Evolutionary conservation across 106 monocot genomes (phyloP).

Genomic region (Dendrobium officinale): DNA sequence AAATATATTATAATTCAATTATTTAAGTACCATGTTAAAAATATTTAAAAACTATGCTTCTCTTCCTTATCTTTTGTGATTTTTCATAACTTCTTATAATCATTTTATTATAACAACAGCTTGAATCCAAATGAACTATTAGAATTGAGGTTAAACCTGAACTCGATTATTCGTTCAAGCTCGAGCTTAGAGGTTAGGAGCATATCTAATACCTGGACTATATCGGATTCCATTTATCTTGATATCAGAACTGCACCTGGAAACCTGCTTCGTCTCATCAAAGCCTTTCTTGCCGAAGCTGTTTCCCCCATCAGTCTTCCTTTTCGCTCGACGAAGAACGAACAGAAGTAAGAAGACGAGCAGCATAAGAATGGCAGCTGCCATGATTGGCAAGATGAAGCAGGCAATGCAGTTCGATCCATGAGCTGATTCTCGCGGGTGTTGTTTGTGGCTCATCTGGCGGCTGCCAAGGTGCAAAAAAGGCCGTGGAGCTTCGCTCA

Average conservation of each 20-base stretch:
- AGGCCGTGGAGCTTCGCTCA: neutral
- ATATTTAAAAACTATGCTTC: no score
- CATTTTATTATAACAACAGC: no score
- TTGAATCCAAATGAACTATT: no score
- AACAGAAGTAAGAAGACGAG: constrained; percentile 5
- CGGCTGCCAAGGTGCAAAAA: neutral
- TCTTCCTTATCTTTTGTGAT: no score
- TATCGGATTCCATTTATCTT: constrained; percentile 3
- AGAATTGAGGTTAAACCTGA: neutral
- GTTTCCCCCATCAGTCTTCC: neutral
- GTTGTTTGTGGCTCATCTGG: neutral
- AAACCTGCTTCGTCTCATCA: constrained; percentile 10
- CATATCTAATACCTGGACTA: constrained; percentile 10
- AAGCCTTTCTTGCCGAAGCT: constrained; percentile 12
- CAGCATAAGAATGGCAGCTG: neutral
- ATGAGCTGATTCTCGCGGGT: neutral
- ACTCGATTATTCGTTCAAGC: neutral
- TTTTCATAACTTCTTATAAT: no score
- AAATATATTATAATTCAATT: no score
- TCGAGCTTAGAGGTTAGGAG: neutral
- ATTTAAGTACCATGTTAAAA: no score
- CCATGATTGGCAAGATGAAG: constrained; percentile 7
- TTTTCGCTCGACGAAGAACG: constrained; percentile 2
- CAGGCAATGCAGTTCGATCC: neutral
- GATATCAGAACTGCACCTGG: constrained; percentile 1